Conservation (phyloP, 2,329 filamentous ascomycete genomes). For the Alternaria tenuissima region DNA sequence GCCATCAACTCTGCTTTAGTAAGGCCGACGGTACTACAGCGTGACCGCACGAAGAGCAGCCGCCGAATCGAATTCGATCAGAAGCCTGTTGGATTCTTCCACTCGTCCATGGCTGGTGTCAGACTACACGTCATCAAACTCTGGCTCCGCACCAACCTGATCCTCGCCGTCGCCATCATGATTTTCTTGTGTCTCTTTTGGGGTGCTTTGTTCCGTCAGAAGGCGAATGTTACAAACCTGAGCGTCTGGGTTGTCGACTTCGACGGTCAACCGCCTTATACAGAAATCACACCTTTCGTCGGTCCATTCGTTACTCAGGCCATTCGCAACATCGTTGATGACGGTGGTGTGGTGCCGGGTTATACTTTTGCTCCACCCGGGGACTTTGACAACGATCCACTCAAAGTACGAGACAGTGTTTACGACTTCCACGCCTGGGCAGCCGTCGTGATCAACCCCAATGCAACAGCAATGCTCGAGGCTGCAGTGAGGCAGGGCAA, state of each 20-base stretch:
- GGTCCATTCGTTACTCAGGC: constrained; percentile 62
- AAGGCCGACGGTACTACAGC: constrained; percentile 23
- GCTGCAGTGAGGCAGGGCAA: constrained; percentile 64
- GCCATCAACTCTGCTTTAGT: constrained; percentile 14
- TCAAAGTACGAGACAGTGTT: constrained; percentile 64
- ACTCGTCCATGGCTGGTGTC: constrained; percentile 42
- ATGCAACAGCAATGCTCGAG: constrained; percentile 66
- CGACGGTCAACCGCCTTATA: constrained; percentile 63
- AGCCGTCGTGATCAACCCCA: constrained; percentile 68
- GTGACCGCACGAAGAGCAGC: constrained; percentile 31
- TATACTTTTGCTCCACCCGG: constrained; percentile 59
- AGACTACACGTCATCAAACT: constrained; percentile 40
- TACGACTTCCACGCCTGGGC: constrained; percentile 68
- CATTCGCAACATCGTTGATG: constrained; percentile 51
- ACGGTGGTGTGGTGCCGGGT: constrained; percentile 54
- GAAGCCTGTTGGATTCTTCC: constrained; percentile 38
- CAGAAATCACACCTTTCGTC: constrained; percentile 57
- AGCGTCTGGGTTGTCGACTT: constrained; percentile 70
- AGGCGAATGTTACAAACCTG: constrained; percentile 46
- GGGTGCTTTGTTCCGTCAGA: constrained; percentile 41
- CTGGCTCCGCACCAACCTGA: constrained; percentile 39
- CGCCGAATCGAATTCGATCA: constrained; percentile 18
- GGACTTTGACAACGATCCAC: constrained; percentile 64
- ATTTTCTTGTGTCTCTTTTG: constrained; percentile 39
- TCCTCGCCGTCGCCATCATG: constrained; percentile 37